phyloP scores from a whole-genome alignment of 306 rosid species.

The Cicer yamashitae region DNA sequence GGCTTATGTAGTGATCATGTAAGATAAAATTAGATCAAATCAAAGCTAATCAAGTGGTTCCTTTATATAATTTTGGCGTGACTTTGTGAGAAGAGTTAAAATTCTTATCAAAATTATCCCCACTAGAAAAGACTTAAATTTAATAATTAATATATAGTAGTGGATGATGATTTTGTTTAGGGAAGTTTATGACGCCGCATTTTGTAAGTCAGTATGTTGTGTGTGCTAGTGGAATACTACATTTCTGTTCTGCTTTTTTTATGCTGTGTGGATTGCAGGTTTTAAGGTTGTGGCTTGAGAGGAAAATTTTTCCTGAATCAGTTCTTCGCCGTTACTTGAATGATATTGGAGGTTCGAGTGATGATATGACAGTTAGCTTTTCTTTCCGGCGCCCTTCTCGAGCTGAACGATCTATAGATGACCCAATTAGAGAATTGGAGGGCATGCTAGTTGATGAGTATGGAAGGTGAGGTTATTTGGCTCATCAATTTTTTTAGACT shows the following conservation, averaged over 20 bases:
- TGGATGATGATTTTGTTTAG: conserved; percentile 25
- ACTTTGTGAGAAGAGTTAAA: neutral
- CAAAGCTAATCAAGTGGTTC: neutral
- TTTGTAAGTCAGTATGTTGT: conserved; percentile 4
- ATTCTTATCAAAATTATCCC: neutral
- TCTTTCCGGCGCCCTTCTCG: conserved; percentile 91
- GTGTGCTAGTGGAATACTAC: conserved; percentile 2
- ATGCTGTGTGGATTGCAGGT: conserved; percentile 59
- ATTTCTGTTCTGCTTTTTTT: conserved; percentile 12
- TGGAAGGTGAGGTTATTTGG: conserved; percentile 77
- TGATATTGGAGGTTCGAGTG: conserved; percentile 84
- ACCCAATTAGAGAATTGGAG: conserved; percentile 99
- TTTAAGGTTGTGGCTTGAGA: conserved; percentile 93
- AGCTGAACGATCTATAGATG: conserved; percentile 94
- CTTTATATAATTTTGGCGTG: neutral
- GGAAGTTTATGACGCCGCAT: neutral
- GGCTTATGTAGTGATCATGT: no score
- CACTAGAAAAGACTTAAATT: neutral
- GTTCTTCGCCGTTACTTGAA: conserved; percentile 88
- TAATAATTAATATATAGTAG: neutral
- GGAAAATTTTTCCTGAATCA: conserved; percentile 90
- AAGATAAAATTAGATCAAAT: no score
- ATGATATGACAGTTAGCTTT: conserved; percentile 66
- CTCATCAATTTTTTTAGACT: conserved; percentile 38
- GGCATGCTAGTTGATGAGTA: conserved; percentile 99